These are phyloP conservation scores for Parastagonospora avenae DNA, from an alignment of 2,329 filamentous ascomycete genomes.

Conservation along the genomic window DNA sequence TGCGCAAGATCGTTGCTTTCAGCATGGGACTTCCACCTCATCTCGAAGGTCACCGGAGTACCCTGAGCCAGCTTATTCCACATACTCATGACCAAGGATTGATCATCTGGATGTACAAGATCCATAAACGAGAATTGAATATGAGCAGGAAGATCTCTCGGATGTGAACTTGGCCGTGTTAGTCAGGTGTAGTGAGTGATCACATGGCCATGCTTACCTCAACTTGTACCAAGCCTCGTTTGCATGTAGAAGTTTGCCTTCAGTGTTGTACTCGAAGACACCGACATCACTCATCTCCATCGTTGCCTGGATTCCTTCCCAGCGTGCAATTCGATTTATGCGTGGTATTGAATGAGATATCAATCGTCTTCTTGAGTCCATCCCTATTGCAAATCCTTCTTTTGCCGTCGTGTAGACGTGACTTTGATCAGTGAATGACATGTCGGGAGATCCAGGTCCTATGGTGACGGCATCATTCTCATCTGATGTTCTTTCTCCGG, in stretches of 20 bases:
- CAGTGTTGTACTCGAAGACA: slow-evolving; percentile 36
- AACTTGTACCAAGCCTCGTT: slow-evolving; percentile 39
- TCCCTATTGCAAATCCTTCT: slow-evolving; percentile 7
- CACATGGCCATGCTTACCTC: slow-evolving; percentile 9
- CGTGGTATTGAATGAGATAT: slow-evolving; percentile 9
- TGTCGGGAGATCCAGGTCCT: slow-evolving; percentile 1
- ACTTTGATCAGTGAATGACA: not conserved
- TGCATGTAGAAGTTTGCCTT: slow-evolving; percentile 33
- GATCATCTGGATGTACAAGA: slow-evolving; percentile 33
- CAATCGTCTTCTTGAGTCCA: slow-evolving; percentile 4
- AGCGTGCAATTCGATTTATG: slow-evolving; percentile 24
- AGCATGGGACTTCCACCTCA: slow-evolving; percentile 37
- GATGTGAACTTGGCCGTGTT: slow-evolving; percentile 23
- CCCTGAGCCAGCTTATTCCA: slow-evolving; percentile 38
- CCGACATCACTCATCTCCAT: slow-evolving; percentile 46
- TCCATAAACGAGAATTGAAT: slow-evolving; percentile 39
- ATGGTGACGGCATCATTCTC: not conserved
- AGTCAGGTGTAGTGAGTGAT: not conserved
- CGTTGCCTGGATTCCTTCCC: slow-evolving; percentile 37
- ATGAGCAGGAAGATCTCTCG: slow-evolving; percentile 22
- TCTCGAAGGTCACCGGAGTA: slow-evolving; percentile 38
- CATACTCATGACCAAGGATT: slow-evolving; percentile 29
- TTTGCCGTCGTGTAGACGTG: slow-evolving; percentile 12
- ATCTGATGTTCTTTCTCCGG: not conserved
- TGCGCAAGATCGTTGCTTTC: slow-evolving; percentile 19